Base-by-base conservation (phyloP, 1,284 basidiomycete genomes). In the Spongispora temasekensis region DNA sequence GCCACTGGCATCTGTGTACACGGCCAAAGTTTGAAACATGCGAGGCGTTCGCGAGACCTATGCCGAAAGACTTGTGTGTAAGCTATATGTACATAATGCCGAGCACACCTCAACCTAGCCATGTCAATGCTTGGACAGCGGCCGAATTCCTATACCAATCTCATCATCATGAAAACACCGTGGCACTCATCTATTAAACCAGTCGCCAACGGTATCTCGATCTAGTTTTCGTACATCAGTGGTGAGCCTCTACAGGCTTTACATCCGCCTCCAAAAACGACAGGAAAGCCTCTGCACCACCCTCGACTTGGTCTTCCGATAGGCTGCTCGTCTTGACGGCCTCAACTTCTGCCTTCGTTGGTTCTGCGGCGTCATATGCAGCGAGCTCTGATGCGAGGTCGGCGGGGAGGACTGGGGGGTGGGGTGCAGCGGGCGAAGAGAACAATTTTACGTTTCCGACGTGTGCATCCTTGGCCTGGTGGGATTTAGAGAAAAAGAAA, bases 381-480 rank as follows among this genome's bases (percentile, higher is more conserved):
- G 89, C 78, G 63, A 95, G 85, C 69, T 94, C 92, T n/a, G 87
- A 75, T 23, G 93, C 90, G 67, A 95, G 85, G 77, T 95, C 90
- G 56, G 84, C 73, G 54, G 94, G 91, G 60, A 94, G 81, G 13
- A 83, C 72, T 8, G 93, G 93, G 2, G 85, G 76, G 60, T 86
- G 79, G 57, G 94, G 94, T 25, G 83, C 72, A 23, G 86, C 76
- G 6, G 93, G 93, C 21, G 85, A 74, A 31, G 83, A 73, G 82
- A 88, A 94, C 53, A 81, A 68, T 77, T 94, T 94, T 63, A 96
- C 94, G 61, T 75, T 79, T 61, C 90, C 89, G 67, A 93, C 85
- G 76, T 94, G 91, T 56, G 93, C 93, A 76, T 95, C 90, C 76
- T 91, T 88, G 64, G 87, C 83, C 93, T 95, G 66, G 23, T 27